Percentiles rank a stretch among this genome's conserved stretches.
Conservation (phyloP, 805 yeast species). For the Cyberlindnera suaveolens region DNA sequence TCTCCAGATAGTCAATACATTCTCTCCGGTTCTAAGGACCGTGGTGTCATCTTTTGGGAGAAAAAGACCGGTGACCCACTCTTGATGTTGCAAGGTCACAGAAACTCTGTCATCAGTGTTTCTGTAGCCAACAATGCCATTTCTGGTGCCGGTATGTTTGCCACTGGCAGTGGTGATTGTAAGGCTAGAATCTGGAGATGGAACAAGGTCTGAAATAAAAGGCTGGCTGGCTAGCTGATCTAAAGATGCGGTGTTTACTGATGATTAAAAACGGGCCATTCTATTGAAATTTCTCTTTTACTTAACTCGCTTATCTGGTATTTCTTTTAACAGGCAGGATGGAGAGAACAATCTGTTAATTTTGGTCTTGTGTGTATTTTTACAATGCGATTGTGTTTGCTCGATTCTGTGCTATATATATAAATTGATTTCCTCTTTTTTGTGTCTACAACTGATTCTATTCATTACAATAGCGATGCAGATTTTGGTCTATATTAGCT, state of each 20-base stretch:
- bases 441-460: not conserved
- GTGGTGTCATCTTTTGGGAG: conserved; percentile 97
- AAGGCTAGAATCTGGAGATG: conserved; percentile 96
- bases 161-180: conserved; percentile 97
- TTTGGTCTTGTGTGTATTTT: not conserved
- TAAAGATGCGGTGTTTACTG: not conserved
- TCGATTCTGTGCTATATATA: conserved; percentile 1
- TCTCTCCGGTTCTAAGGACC: conserved; percentile 90
- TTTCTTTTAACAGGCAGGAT: no score
- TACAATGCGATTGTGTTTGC: not conserved
- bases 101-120: conserved; percentile 91
- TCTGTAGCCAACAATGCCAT: conserved; percentile 79
- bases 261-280: not conserved
- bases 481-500: not conserved
- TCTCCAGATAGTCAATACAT: conserved; percentile 91
- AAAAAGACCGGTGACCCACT: conserved; percentile 85
- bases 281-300: not conserved
- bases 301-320: not conserved
- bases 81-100: conserved; percentile 94
- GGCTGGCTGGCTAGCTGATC: conserved; percentile 12
- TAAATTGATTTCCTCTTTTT: not conserved
- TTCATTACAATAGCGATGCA: not conserved
- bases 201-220: conserved; percentile 35
- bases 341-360: not conserved
- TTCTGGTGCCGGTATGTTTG: conserved; percentile 77